phyloP scores from a whole-genome alignment of 2,329 filamentous ascomycete genomes.

The Fusarium dlaminii region DNA sequence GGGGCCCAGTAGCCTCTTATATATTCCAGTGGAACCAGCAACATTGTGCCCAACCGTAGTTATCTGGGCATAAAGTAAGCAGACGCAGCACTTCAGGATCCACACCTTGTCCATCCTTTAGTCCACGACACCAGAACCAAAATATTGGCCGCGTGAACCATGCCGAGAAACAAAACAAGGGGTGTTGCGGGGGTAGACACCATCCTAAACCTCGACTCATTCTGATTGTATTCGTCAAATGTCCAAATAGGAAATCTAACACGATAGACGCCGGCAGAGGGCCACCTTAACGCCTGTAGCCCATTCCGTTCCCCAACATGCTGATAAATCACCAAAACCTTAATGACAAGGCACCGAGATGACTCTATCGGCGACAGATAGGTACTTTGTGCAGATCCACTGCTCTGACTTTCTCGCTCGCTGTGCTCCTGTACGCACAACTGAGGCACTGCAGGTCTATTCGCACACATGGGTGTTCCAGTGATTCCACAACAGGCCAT shows the following conservation, averaged over 20 bases:
- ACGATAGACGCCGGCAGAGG: background rate
- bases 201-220: constrained; percentile 19
- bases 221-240: constrained; percentile 2
- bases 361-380: constrained; percentile 15
- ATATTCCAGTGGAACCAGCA: constrained; percentile 10
- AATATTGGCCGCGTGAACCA: constrained; percentile 20
- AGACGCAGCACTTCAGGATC: constrained; percentile 10
- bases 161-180: constrained; percentile 22
- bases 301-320: background rate
- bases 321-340: constrained; percentile 15
- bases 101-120: constrained; percentile 10
- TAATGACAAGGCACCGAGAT: background rate
- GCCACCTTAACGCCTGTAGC: background rate
- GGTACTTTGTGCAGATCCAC: constrained; percentile 14
- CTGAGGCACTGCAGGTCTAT: background rate
- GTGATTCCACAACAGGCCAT: background rate
- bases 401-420: constrained; percentile 2
- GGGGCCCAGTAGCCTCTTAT: constrained; percentile 26
- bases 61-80: constrained; percentile 12
- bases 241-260: background rate
- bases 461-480: background rate
- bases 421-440: constrained; percentile 2
- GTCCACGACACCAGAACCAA: constrained; percentile 18
- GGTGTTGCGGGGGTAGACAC: constrained; percentile 15
- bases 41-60: background rate